phyloP scores from a whole-genome alignment of 148 eudicot species.

The Selenicereus undatus region DNA sequence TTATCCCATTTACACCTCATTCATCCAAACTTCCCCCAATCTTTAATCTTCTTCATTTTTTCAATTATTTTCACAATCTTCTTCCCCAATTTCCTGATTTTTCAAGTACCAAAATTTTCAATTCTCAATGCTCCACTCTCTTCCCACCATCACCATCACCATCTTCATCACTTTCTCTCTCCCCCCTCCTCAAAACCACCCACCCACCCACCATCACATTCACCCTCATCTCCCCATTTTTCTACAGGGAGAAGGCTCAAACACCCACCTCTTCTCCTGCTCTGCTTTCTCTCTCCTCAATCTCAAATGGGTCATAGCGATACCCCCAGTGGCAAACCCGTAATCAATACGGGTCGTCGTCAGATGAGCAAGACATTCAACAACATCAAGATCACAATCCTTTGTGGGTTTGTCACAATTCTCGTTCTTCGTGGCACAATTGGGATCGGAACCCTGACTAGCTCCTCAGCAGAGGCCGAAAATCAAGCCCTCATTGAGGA shows the following conservation, averaged over 20 bases:
- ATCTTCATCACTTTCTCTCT: neutral
- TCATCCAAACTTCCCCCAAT: neutral
- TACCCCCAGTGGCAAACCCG: conserved; percentile 22
- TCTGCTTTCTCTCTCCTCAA: neutral
- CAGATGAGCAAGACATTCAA: conserved; percentile 57
- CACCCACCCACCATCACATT: neutral
- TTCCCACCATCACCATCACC: neutral
- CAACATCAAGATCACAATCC: conserved; percentile 73
- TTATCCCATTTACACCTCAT: neutral
- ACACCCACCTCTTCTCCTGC: neutral
- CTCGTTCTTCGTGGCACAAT: conserved; percentile 87
- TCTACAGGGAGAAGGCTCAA: neutral
- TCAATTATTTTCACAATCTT: neutral
- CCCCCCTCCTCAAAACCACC: neutral
- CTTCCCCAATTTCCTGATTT: neutral
- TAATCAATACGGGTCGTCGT: conserved; percentile 28
- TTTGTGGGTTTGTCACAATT: conserved; percentile 82
- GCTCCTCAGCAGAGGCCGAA: conserved; percentile 54
- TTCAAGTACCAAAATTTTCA: neutral
- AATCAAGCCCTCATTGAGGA: conserved; percentile 51
- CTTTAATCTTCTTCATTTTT: neutral
- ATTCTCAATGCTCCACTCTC: neutral
- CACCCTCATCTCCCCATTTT: neutral
- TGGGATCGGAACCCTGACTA: conserved; percentile 52
- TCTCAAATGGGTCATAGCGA: conserved; percentile 26